Conservation (phyloP, 257 asterid genomes). For the Haberlea rhodopensis region DNA sequence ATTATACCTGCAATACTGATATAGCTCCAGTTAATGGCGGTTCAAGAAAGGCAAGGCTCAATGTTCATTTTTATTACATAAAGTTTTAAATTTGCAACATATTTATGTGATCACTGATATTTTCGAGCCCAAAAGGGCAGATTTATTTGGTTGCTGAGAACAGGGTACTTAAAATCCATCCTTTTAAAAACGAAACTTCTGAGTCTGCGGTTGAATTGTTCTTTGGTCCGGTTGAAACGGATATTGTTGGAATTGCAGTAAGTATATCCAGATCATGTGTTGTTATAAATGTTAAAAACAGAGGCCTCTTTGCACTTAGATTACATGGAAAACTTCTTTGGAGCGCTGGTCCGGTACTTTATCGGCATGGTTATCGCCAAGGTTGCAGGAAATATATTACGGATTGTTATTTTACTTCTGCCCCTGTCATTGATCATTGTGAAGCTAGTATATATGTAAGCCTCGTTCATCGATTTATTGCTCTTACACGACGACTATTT, state of each 20-base stretch:
- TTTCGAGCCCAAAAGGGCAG: conserved; percentile 46
- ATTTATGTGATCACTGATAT: conserved; percentile 10
- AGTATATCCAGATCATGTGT: conserved; percentile 69
- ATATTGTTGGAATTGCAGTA: conserved; percentile 68
- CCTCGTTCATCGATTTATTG: neutral
- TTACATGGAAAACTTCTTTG: conserved; percentile 63
- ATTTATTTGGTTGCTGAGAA: conserved; percentile 88
- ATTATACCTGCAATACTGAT: conserved; percentile 49
- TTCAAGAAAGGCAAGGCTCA: conserved; percentile 54
- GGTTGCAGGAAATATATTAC: conserved; percentile 68
- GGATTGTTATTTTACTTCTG: conserved; percentile 66
- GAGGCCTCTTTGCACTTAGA: conserved; percentile 71
- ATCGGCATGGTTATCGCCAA: conserved; percentile 81
- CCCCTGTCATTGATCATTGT: conserved; percentile 85
- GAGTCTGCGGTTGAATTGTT: conserved; percentile 62
- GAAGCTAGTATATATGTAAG: conserved; percentile 86
- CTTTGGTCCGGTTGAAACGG: conserved; percentile 50
- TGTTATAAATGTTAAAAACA: conserved; percentile 53
- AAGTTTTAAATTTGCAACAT: neutral
- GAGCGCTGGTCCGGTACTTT: conserved; percentile 83
- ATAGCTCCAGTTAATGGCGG: conserved; percentile 77
- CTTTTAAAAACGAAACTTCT: conserved; percentile 40
- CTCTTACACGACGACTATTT: conserved; percentile 1
- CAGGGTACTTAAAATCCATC: conserved; percentile 58
- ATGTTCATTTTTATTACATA: neutral